Evolutionary conservation across 2,329 filamentous ascomycete species (phyloP), one percentile per base, ranked within the genome.

Genomic region (Fusarium tupiense): DNA sequence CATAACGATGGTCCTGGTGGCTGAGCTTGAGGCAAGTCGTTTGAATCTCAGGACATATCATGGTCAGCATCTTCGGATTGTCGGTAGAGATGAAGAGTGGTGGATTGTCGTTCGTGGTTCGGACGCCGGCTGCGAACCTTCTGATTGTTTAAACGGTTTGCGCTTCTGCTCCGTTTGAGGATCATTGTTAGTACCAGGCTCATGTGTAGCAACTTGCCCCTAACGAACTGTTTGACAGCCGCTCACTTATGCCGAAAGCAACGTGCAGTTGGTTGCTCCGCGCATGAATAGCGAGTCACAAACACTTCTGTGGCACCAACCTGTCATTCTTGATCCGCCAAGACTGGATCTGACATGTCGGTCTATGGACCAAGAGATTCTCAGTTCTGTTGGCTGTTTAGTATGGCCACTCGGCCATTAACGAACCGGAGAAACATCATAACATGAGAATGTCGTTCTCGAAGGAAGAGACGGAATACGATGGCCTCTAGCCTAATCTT

Each of bases 241-340:
- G 72, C 61, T 53, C 37, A 72, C 68, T 74, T 58, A 65, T 69
- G 68, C 72, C 72, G 72, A 75, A 54, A 61, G 72, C 72, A 74
- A 75, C 72, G 68, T 74, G 71, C 61, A 56, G 31, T 16, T 59
- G 44, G 72, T 74, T 56, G 43, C 68, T 75, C 71, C 60, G 53
- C 59, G 64, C 60, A 47, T 75, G 72, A 69, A 57, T 58, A 60
- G 59, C 59, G 64, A 41, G 56, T 17, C 72, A 74, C 72, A 73
- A 69, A 43, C 67, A 60, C 60, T 24, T 65, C 68, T 61, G 72
- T 74, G 47, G 20, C 31, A 75, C 72, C 72, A 57, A 63, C 54
- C 49, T 61, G 68, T 57, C 72, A 72, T 60, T 65, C 49, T 64
- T 26, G 16, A 65, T 59, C 44, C 43, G 29, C 24, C 20, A 29